Conservation (phyloP, 1,139 yeast species). For the Debaryomyces sp. region DNA sequence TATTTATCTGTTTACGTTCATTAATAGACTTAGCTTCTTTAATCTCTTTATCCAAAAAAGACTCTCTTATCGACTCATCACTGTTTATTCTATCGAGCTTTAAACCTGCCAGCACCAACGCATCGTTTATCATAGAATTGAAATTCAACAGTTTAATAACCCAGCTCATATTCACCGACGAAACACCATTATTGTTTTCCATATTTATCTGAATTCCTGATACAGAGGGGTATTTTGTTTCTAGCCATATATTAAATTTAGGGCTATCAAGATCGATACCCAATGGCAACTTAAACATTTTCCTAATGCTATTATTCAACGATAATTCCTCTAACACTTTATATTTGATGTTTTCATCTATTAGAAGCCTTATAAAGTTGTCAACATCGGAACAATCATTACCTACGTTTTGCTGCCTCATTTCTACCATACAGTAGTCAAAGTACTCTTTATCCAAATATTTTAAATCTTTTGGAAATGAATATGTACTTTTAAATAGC, state of each 20-base stretch:
- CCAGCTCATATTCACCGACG: slow-evolving; percentile 23
- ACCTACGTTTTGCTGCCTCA: slow-evolving; percentile 4
- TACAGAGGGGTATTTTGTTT: slow-evolving; percentile 30
- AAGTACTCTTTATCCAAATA: slow-evolving; percentile 30
- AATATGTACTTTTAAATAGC: slow-evolving; percentile 21
- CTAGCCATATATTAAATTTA: slow-evolving; percentile 33
- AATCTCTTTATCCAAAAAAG: not conserved
- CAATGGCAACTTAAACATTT: slow-evolving; percentile 35
- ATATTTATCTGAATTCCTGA: slow-evolving; percentile 32
- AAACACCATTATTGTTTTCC: slow-evolving; percentile 6
- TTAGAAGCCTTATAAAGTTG: slow-evolving; percentile 18
- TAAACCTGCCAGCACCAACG: slow-evolving; percentile 27
- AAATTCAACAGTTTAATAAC: slow-evolving; percentile 29
- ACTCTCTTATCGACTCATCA: slow-evolving; percentile 15
- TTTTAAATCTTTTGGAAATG: slow-evolving; percentile 27
- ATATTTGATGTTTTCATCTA: slow-evolving; percentile 27
- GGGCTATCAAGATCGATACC: slow-evolving; percentile 15
- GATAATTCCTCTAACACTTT: slow-evolving; percentile 33
- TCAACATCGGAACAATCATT: slow-evolving; percentile 11
- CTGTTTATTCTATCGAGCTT: slow-evolving; percentile 27
- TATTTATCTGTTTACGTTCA: slow-evolving; percentile 12
- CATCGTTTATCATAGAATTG: slow-evolving; percentile 21
- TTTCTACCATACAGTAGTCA: slow-evolving; percentile 14
- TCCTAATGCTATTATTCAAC: slow-evolving; percentile 21
- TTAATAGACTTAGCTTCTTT: slow-evolving; percentile 8